Base-by-base conservation (phyloP, 2,329 filamentous ascomycete species). In the Fusarium chlamydosporum region DNA sequence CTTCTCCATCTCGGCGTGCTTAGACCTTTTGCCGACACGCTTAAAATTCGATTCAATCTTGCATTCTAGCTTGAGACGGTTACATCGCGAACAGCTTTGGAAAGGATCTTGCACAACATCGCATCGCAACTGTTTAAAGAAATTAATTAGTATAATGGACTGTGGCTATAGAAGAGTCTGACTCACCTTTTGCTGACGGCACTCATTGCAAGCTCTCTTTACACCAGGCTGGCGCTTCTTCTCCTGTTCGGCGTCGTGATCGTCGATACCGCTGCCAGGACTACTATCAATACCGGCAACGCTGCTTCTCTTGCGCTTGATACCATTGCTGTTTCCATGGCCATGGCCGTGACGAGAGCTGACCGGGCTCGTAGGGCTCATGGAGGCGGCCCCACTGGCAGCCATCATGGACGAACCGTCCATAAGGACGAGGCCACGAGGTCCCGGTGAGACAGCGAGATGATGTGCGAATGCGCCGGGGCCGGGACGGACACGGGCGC, bases 11-110 rank as follows among this genome's bases (percentile, higher is more conserved):
- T 94, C 92, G 74, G 92, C 92, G 79, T 95, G 92, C 77, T 92
- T 92, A 68, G 89, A 92, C 41, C 92, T 87, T 82, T 96, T 96
- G 67, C 92, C 91, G 18, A 94, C 84, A 72, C 92, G 89, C 84
- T 94, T 94, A 81, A 95, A 95, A 79, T 94, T 93, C 74, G 91
- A 92, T 79, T 95, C 92, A 79, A 96, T 95, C 79, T 93, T 92
- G 84, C 92, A 96, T 65, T 90, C 88, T 65, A 95, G 89, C 79
- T 91, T 92, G 75, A 94, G 87, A 74, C 93, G 92, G 76, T 88
- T 88, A 81, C 92, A 96, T 58, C 92, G 86, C 55, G 89, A 89
- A 82, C 92, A 96, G 73, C 88, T 88, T 74, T 89, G 87, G 78
- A 94, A 94, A 18, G 92, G 92, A 29, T 93, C 91, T 80, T 94